Base-by-base conservation (phyloP, 2,329 filamentous ascomycete genomes). In the Epichloe festucae region DNA sequence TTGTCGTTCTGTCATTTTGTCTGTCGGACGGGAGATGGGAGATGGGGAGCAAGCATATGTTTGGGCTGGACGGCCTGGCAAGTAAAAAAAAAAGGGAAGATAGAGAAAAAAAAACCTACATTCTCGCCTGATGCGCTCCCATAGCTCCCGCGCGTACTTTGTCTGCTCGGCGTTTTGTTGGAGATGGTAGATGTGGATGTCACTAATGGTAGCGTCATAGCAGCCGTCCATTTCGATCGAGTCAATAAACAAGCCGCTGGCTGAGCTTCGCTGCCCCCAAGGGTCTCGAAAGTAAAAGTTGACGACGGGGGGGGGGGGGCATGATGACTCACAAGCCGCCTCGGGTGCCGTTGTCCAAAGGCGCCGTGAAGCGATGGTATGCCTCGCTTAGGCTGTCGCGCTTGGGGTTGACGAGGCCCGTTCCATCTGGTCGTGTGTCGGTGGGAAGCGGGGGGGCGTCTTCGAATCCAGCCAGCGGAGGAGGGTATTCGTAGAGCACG, bases 151-250 rank as follows among this genome's bases (percentile, higher is more conserved):
- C 0, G 89, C 89, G 62, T 84, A 91, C 38, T 77, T 71, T 0
- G 67, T 65, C 62, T 94, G 85, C 5, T 73, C 69, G 1, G 75
- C 64, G 54, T 84, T 84, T 44, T 71, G 74, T 61, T 82, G 79
- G 56, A 82, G 79, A 66, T 89, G 87, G 69, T 95, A 95, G 59
- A 95, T 82, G 66, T 95, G 89, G 15, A 94, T 69, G 63, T 95
- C 89, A 57, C 78, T 82, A 10, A 31, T 31, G 38, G 14, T 27
- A 2, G 23, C 42, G 51, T 3, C 42, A 50, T 3, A 15, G n/a
- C 17, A 3, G 19, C 17, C n/a, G 19, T 36, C 46, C 15, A 40
- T 39, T 27, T 39, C 11, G 7, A 15, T 23, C 12, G 17, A 44
- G 31, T 23, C 45, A 39, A 27, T 8, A n/a, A 12, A 8, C 21